Base-by-base conservation (phyloP, 2,329 filamentous ascomycete genomes). In the Neurospora sp. region DNA sequence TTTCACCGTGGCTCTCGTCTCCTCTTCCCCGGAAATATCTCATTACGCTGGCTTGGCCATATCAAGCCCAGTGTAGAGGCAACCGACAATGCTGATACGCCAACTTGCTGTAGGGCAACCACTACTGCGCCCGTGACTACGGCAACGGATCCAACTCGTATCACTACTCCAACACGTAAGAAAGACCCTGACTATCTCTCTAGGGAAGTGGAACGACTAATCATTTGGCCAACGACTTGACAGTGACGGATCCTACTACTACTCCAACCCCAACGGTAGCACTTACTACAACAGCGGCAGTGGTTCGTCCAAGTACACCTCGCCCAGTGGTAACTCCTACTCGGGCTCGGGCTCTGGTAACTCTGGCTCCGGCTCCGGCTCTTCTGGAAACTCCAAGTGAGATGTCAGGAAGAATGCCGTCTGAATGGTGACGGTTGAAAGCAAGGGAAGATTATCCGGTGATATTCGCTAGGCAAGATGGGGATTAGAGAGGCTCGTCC, bases 201-300 rank as follows among this genome's bases (percentile, higher is more conserved):
- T 52, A 7, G 38, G 3, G 15, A 39, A 52, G 0, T 0, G 19
- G 2, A 19, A 13, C 1, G 38, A 36, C n/a, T 38, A 33, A 66
- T 38, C 4, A 42, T n/a, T 38, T 67, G 62, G 33, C 62, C 39
- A 70, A 39, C 17, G 17, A 39, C 40, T 42, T 42, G 40, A 36
- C 36, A 76, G 75, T 1, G 76, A 91, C 74, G 89, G 89, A 43
- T 91, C 88, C 1, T 92, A 92, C 83, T 91, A 92, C 81, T 92
- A 92, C 80, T 86, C 85, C 77, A 92, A 92, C 80, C 80, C 88
- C 66, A 85, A 90, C 73, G 88, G 89, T 15, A 90, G 86, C 76
- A 90, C 86, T 46, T 92, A 92, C 81, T 81, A 91, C 83, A 90
- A 91, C 79, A 79, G 83, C 73, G 88, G 89, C 66, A 77, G 78